Evolutionary conservation across 768 basidiomycete species (phyloP).

Genomic region (Leucosporidium scottii): DNA sequence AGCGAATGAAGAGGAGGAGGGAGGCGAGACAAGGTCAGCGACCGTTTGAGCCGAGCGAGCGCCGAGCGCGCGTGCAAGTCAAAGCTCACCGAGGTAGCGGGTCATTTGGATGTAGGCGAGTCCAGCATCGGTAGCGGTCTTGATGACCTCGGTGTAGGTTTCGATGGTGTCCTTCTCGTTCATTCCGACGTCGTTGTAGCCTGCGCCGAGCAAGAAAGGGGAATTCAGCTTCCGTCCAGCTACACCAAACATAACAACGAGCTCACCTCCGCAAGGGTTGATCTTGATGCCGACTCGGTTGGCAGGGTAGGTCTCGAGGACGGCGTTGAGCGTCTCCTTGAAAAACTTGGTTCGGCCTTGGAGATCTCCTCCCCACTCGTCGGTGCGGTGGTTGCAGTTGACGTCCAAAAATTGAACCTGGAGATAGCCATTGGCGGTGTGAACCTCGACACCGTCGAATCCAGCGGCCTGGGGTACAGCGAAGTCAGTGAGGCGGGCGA

Average conservation of each 20-base stretch:
- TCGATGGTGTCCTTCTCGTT: conserved; percentile 9
- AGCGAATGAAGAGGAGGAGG: no score
- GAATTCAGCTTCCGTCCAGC: not conserved
- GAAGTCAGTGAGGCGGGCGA: no score
- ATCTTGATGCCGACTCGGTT: conserved; percentile 7
- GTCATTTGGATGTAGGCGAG: conserved; percentile 2
- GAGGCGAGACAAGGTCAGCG: not conserved
- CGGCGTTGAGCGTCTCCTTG: not conserved
- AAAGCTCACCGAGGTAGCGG: not conserved
- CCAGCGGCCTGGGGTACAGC: not conserved
- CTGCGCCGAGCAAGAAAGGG: not conserved
- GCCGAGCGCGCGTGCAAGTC: not conserved
- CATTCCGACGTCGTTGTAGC: conserved; percentile 8
- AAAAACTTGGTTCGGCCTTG: not conserved
- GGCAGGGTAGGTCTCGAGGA: not conserved
- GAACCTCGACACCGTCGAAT: not conserved
- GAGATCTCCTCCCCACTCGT: not conserved
- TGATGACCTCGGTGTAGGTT: conserved; percentile 6
- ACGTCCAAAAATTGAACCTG: not conserved
- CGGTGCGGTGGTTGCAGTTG: not conserved
- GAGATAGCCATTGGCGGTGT: not conserved
- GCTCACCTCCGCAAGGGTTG: conserved; percentile 10
- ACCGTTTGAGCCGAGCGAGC: no score
- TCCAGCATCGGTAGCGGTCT: not conserved
- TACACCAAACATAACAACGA: no score